A percentile compares a stretch with the other conserved stretches of the same genome.
Conservation (phyloP, 2,329 filamentous ascomycete genomes). For the Colletotrichum sp. region DNA sequence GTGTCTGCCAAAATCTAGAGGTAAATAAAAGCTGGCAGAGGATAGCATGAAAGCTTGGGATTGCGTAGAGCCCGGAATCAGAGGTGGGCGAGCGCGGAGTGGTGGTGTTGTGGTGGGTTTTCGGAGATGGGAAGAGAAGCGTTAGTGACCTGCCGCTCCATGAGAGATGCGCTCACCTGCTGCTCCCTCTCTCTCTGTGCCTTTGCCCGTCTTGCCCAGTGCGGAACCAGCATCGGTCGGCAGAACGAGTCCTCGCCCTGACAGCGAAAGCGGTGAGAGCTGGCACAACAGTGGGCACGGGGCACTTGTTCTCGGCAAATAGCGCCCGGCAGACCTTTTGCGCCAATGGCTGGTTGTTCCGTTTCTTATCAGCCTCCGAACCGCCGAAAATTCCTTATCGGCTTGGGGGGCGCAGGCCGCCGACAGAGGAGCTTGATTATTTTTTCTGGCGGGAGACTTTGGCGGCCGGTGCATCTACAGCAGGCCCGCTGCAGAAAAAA, state of each 20-base stretch:
- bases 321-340: constrained; percentile 14
- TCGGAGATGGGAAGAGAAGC: constrained; percentile 21
- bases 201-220: constrained; percentile 14
- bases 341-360: constrained; percentile 19
- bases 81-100: constrained; percentile 7
- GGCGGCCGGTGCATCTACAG: constrained; percentile 10
- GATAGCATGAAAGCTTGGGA: constrained; percentile 15
- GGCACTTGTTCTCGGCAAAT: constrained; percentile 20
- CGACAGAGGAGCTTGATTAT: constrained; percentile 10
- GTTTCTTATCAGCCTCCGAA: constrained; percentile 12
- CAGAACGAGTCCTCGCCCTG: constrained; percentile 21
- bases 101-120: constrained; percentile 23
- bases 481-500: constrained; percentile 4
- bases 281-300: constrained; percentile 19
- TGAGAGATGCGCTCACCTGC: constrained; percentile 25
- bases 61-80: not conserved
- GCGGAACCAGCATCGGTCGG: constrained; percentile 23
- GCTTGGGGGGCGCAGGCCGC: not conserved
- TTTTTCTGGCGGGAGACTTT: not conserved
- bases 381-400: constrained; percentile 12
- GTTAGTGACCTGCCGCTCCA: constrained; percentile 23
- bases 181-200: constrained; percentile 15
- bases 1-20: not conserved
- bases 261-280: constrained; percentile 22
- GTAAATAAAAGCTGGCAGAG: constrained; percentile 3